These are phyloP conservation scores for Hanseniaspora uvarum DNA, from an alignment of 1,139 yeast genomes.

Conservation along the genomic window DNA sequence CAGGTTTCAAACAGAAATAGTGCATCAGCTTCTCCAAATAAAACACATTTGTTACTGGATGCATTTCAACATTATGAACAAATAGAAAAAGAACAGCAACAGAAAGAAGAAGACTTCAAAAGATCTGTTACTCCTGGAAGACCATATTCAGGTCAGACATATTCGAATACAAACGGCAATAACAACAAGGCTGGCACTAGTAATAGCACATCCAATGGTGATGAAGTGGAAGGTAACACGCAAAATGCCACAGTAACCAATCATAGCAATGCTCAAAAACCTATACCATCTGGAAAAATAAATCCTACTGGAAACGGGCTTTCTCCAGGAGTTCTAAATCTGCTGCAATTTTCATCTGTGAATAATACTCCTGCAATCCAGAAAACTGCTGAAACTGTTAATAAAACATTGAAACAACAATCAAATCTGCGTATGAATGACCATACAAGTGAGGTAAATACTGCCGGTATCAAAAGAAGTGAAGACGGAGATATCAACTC, in stretches of 20 bases:
- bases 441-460: neutral
- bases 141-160: neutral
- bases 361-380: constrained; percentile 29
- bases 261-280: neutral
- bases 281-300: no score
- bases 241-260: constrained; percentile 20
- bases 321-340: constrained; percentile 71
- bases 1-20: neutral
- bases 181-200: constrained; percentile 4
- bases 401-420: neutral
- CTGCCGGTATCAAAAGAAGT: constrained; percentile 4
- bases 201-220: constrained; percentile 6
- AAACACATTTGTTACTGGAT: constrained; percentile 15
- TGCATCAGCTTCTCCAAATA: constrained; percentile 13
- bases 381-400: constrained; percentile 12
- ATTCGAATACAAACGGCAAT: constrained; percentile 9
- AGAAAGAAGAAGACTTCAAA: constrained; percentile 15
- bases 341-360: constrained; percentile 60
- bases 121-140: constrained; percentile 16
- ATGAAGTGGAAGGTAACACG: constrained; percentile 10
- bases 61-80: constrained; percentile 18
- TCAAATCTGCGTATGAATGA: constrained; percentile 11
- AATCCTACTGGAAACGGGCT: constrained; percentile 32
- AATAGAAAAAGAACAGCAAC: constrained; percentile 18
- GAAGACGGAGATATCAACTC: constrained; percentile 16